A percentile compares a stretch with the other conserved stretches of the same genome.
Evolutionary conservation across 495 filamentous ascomycete species (phyloP).

Genomic region (Penicillium odoratum): DNA sequence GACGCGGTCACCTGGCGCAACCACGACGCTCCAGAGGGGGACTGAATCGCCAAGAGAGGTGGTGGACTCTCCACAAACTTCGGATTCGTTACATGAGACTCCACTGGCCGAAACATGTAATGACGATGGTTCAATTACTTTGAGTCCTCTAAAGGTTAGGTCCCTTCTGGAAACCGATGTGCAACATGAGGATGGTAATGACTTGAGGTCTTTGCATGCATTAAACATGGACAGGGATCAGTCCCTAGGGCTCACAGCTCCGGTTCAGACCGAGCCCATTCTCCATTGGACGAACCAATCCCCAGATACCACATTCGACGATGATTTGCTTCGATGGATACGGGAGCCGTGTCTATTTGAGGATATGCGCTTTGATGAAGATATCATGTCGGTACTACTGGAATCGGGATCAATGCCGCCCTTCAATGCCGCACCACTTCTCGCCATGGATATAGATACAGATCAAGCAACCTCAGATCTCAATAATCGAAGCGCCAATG

Average conservation of each 20-base stretch:
- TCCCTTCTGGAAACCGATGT: neutral
- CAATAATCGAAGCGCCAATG: neutral
- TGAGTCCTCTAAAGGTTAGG: neutral
- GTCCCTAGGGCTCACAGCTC: neutral
- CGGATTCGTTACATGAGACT: neutral
- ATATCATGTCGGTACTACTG: constrained; percentile 8
- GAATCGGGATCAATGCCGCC: constrained; percentile 8
- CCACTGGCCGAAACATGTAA: neutral
- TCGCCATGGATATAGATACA: neutral
- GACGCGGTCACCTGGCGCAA: neutral
- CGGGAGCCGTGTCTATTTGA: constrained; percentile 6
- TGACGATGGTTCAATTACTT: neutral
- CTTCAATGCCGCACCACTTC: neutral
- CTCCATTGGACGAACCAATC: neutral
- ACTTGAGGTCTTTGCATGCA: neutral
- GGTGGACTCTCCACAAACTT: neutral
- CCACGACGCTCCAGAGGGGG: neutral
- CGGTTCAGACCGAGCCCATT: neutral
- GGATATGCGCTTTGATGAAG: constrained; percentile 11
- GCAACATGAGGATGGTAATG: neutral
- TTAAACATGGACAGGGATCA: neutral
- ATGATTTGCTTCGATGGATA: constrained; percentile 6
- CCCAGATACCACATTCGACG: neutral
- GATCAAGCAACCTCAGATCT: neutral
- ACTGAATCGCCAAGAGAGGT: neutral